A percentile compares a stretch with the other conserved stretches of the same genome.
These are phyloP conservation scores for Samsoniella hepiali DNA, from an alignment of 2,329 filamentous ascomycete genomes.

Conservation along the genomic window DNA sequence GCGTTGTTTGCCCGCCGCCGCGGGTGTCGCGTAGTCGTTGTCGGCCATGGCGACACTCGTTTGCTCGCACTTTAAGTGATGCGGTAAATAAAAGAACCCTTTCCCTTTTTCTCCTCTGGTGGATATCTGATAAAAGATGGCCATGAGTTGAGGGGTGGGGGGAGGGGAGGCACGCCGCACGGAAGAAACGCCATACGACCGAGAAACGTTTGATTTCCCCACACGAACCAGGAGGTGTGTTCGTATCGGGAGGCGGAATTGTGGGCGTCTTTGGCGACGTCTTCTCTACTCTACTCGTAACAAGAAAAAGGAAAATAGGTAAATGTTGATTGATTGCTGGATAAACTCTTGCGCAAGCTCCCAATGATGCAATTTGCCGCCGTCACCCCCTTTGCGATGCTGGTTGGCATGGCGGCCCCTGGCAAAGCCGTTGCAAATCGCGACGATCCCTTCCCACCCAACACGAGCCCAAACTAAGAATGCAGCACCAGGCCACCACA, in stretches of 20 bases:
- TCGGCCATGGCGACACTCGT: not conserved
- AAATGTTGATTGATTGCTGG: too few species aligned
- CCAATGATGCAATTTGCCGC: too few species aligned
- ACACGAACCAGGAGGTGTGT: not conserved
- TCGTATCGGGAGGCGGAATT: not conserved
- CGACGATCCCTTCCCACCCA: not conserved
- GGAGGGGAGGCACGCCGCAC: not conserved
- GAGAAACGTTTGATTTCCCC: slow-evolving; percentile 1
- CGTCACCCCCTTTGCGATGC: too few species aligned
- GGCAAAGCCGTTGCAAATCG: too few species aligned
- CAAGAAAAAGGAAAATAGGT: too few species aligned
- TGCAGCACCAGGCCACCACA: not conserved
- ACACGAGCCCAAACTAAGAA: not conserved
- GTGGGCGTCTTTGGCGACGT: too few species aligned
- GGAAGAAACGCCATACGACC: not conserved
- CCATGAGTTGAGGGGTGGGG: not conserved
- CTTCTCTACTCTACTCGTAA: too few species aligned
- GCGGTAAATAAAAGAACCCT: too few species aligned
- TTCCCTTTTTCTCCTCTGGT: too few species aligned
- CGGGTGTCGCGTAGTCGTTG: not conserved
- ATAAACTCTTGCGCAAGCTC: too few species aligned
- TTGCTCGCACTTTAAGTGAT: too few species aligned
- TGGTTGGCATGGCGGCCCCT: too few species aligned
- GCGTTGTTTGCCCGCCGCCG: slow-evolving; percentile 3
- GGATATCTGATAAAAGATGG: not conserved